Percentiles rank a stretch among this genome's conserved stretches.
Conservation (phyloP, 2,329 filamentous ascomycete genomes). For the Sarocladium oryzae region DNA sequence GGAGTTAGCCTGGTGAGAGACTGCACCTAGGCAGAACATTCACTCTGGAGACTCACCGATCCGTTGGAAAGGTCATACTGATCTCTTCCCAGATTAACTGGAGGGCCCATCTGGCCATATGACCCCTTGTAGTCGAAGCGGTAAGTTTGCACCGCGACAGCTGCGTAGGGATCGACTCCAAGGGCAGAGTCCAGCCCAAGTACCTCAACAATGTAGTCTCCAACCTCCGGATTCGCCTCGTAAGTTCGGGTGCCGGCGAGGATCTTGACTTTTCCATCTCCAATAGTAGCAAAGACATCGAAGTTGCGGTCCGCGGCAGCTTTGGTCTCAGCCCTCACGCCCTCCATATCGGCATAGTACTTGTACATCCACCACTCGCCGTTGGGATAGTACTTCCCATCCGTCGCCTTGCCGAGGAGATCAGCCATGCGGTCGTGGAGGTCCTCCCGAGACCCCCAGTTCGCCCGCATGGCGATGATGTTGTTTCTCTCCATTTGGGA, state of each 20-base stretch:
- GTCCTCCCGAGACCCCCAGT: constrained; percentile 3
- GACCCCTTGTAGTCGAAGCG: constrained; percentile 1
- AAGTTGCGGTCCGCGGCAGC: background rate
- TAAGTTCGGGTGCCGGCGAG: constrained; percentile 3
- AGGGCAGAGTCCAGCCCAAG: constrained; percentile 1
- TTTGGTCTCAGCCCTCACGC: constrained; percentile 9
- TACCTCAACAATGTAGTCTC: constrained; percentile 1
- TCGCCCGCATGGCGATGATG: constrained; percentile 7
- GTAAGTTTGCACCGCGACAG: background rate
- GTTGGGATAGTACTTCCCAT: constrained; percentile 5
- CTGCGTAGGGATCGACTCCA: background rate
- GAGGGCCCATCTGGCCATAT: background rate
- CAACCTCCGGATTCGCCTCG: background rate
- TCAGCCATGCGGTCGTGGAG: constrained; percentile 10
- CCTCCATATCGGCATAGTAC: constrained; percentile 11
- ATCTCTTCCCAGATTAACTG: background rate
- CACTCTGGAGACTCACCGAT: background rate
- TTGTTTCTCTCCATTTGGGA: constrained; percentile 7
- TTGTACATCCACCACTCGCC: constrained; percentile 12
- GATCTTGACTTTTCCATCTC: background rate
- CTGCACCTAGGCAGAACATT: too few relatives aligned
- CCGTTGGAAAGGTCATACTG: background rate
- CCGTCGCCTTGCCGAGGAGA: constrained; percentile 9
- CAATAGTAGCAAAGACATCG: constrained; percentile 11
- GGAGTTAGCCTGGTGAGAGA: too few relatives aligned